A percentile compares a stretch with the other conserved stretches of the same genome.
These are phyloP conservation scores for Dinochytrium kinnereticum DNA, from an alignment of 371 early-diverging fungal genomes.

Conservation along the genomic window DNA sequence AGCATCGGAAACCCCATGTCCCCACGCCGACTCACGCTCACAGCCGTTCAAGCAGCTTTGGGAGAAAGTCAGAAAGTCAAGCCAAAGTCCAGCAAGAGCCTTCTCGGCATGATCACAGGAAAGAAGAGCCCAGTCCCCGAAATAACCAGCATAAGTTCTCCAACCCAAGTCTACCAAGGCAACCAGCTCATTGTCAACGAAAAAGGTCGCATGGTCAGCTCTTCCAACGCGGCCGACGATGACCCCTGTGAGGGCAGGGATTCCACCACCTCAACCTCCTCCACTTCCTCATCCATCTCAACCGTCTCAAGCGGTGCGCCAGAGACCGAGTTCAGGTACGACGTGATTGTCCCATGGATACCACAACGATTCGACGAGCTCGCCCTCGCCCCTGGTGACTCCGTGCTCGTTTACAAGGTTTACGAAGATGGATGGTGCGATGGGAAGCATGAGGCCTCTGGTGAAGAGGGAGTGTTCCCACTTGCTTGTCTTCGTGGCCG, in stretches of 20 bases:
- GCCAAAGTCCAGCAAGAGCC: not conserved
- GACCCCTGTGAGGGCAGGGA: not conserved
- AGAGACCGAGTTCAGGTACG: slow-evolving; percentile 24
- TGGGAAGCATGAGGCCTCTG: slow-evolving; percentile 24
- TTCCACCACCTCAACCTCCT: slow-evolving; percentile 10
- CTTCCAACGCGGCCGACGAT: not conserved
- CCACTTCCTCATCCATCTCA: slow-evolving; percentile 11
- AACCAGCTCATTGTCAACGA: not conserved
- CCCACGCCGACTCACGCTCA: not conserved
- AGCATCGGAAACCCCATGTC: slow-evolving; percentile 11
- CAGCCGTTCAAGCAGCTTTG: not conserved
- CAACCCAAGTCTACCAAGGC: slow-evolving; percentile 2
- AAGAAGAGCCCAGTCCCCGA: not conserved
- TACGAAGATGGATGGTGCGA: slow-evolving; percentile 45
- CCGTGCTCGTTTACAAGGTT: slow-evolving; percentile 35
- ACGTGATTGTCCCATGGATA: slow-evolving; percentile 26
- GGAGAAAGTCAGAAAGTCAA: not conserved
- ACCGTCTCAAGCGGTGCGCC: slow-evolving; percentile 10
- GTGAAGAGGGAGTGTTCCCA: slow-evolving; percentile 35
- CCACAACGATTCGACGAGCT: slow-evolving; percentile 42
- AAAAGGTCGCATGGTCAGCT: not conserved
- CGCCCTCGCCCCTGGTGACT: slow-evolving; percentile 34
- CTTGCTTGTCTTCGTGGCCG: slow-evolving; percentile 27
- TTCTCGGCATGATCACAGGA: not conserved
- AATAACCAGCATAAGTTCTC: not conserved